phyloP scores from a whole-genome alignment of 495 filamentous ascomycete genomes.

The Trichoderma gamsii region DNA sequence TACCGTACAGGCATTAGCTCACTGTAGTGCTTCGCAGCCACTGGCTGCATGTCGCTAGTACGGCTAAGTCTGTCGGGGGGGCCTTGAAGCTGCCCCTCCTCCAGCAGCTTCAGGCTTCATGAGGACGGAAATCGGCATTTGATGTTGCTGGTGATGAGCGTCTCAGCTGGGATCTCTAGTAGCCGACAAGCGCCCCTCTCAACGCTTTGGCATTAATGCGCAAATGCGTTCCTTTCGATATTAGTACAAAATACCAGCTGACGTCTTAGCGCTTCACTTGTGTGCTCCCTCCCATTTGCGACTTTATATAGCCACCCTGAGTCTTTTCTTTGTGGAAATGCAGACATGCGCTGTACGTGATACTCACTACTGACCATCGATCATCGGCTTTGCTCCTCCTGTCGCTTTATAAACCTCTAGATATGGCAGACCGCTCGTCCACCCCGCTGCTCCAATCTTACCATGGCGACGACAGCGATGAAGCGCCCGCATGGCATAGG shows the following conservation, averaged over 20 bases:
- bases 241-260: too few species aligned
- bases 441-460: background rate
- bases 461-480: conserved; percentile 7
- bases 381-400: background rate
- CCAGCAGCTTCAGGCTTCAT: background rate
- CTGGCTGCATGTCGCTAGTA: background rate
- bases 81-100: background rate
- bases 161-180: background rate
- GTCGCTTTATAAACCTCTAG: background rate
- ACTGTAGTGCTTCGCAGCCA: background rate
- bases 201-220: background rate
- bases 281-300: too few species aligned
- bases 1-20: background rate
- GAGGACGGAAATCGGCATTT: background rate
- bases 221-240: too few species aligned
- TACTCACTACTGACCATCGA: too few species aligned
- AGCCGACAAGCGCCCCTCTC: background rate
- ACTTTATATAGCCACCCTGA: too few species aligned
- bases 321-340: too few species aligned
- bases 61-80: background rate
- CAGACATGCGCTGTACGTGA: background rate
- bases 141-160: background rate
- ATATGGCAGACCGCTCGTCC: conserved; percentile 1
- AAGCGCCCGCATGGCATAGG: background rate
- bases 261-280: too few species aligned